Conservation (phyloP, 352 stramenopile genomes). For the Phytophthora kernoviae region DNA sequence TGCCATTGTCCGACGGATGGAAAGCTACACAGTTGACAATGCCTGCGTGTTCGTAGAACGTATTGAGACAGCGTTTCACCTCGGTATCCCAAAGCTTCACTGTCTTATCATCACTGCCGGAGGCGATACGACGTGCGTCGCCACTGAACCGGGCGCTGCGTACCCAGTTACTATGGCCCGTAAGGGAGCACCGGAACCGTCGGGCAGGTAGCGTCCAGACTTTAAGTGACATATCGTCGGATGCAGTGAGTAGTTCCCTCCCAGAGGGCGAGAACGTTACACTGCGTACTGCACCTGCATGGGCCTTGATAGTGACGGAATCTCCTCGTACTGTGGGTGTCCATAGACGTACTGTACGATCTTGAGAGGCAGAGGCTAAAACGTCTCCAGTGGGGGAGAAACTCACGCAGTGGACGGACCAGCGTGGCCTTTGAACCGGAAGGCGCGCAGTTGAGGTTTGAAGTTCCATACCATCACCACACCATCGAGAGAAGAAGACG, state of each 20-base stretch:
- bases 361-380: slow-evolving; percentile 88
- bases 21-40: slow-evolving; percentile 88
- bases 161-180: slow-evolving; percentile 94
- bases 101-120: slow-evolving; percentile 91
- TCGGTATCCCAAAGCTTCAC: slow-evolving; percentile 93
- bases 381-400: slow-evolving; percentile 85
- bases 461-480: slow-evolving; percentile 94
- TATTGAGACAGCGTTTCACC: slow-evolving; percentile 69
- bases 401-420: slow-evolving; percentile 68
- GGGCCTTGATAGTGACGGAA: slow-evolving; percentile 71
- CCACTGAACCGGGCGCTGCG: slow-evolving; percentile 81
- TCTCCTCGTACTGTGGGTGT: slow-evolving; percentile 81
- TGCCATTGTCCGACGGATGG: slow-evolving; percentile 73
- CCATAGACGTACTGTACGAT: slow-evolving; percentile 92
- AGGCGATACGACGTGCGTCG: slow-evolving; percentile 71
- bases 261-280: slow-evolving; percentile 86
- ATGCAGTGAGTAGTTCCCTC: slow-evolving; percentile 85
- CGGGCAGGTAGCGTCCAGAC: slow-evolving; percentile 82
- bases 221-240: slow-evolving; percentile 94
- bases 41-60: slow-evolving; percentile 88
- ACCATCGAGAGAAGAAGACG: slow-evolving; percentile 75
- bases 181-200: slow-evolving; percentile 88
- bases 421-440: slow-evolving; percentile 81
- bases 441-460: slow-evolving; percentile 77
- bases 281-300: slow-evolving; percentile 71